Evolutionary conservation across 2,329 filamentous ascomycete species (phyloP).

Genomic region (Botrytis fabae): DNA sequence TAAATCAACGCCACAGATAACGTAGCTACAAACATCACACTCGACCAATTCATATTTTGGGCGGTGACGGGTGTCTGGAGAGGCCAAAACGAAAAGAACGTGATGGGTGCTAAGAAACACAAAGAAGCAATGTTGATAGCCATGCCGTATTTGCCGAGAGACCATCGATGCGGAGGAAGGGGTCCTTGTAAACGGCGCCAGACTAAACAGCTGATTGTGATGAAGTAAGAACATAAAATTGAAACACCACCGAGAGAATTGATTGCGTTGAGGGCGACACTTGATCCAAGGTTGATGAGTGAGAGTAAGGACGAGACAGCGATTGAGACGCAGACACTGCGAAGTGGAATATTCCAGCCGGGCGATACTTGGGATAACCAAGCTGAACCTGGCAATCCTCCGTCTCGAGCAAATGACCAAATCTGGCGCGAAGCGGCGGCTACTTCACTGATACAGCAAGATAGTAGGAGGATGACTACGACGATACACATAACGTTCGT

Average conservation of each 20-base stretch:
- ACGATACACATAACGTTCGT: conserved; percentile 50
- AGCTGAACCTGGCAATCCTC: conserved; percentile 44
- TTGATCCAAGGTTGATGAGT: conserved; percentile 51
- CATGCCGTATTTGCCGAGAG: conserved; percentile 45
- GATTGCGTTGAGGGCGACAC: conserved; percentile 53
- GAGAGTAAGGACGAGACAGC: conserved; percentile 24
- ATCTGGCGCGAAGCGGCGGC: conserved; percentile 42
- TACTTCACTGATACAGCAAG: conserved; percentile 42
- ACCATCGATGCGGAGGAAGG: conserved; percentile 45
- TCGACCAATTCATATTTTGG: conserved; percentile 49
- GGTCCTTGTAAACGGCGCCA: conserved; percentile 41
- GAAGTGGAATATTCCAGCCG: conserved; percentile 27
- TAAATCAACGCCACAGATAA: conserved; percentile 24
- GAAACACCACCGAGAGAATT: conserved; percentile 50
- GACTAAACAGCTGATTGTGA: conserved; percentile 46
- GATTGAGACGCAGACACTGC: conserved; percentile 27
- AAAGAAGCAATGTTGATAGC: conserved; percentile 46
- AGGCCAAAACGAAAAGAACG: conserved; percentile 51
- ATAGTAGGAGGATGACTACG: conserved; percentile 43
- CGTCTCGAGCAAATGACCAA: conserved; percentile 48
- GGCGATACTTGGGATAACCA: conserved; percentile 43
- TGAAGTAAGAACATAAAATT: conserved; percentile 52
- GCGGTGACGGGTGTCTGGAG: conserved; percentile 41
- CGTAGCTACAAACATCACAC: conserved; percentile 25
- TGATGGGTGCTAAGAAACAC: conserved; percentile 45